Conservation (phyloP, 2,329 filamentous ascomycete species). For the Aureobasidium vineae region DNA sequence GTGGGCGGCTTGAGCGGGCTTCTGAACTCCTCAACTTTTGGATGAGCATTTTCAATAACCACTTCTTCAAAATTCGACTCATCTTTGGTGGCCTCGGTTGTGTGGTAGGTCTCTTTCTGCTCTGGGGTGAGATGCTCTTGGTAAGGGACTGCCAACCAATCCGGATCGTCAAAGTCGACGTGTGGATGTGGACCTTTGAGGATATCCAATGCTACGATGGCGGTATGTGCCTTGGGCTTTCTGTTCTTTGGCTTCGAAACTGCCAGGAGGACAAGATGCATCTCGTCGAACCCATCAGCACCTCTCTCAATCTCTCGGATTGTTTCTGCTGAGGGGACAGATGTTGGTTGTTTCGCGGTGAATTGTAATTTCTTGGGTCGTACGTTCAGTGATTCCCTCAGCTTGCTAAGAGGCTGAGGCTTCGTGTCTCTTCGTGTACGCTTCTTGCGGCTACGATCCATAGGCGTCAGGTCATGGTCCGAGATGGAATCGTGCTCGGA, state of each 20-base stretch:
- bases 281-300: background rate
- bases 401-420: background rate
- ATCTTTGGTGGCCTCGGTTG: background rate
- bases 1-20: background rate
- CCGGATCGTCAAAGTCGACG: background rate
- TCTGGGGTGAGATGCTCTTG: background rate
- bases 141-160: background rate
- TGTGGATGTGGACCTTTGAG: constrained; percentile 1
- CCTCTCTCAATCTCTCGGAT: background rate
- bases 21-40: background rate
- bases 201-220: background rate
- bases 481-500: constrained; percentile 14
- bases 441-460: background rate
- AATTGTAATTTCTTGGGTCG: background rate
- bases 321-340: background rate
- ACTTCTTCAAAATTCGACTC: background rate
- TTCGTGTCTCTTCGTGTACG: background rate
- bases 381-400: constrained; percentile 1
- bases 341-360: background rate
- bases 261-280: background rate
- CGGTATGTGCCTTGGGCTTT: background rate
- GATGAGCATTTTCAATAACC: background rate
- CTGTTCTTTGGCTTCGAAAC: background rate
- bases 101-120: background rate
- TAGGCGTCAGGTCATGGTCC: background rate